Evolutionary conservation across 2,329 filamentous ascomycete species (phyloP), one percentile per base, ranked within the genome.

Genomic region (Ophiocordyceps sinensis): DNA sequence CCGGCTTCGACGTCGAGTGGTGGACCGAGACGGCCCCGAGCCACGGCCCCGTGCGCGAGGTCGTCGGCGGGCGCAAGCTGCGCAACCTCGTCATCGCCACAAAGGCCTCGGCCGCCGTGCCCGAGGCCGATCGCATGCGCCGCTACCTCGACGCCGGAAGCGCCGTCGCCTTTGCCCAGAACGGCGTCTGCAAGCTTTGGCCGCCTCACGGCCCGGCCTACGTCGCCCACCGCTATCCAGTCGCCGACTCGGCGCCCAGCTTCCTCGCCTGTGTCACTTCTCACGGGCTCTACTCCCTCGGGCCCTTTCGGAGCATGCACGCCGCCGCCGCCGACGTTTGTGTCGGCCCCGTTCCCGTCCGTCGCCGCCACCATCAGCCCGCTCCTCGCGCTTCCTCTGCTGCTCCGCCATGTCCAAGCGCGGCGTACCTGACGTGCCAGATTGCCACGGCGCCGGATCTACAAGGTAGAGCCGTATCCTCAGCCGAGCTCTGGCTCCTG

Each of bases 121-220:
- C 70, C 1, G 80, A 83, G 34, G 60, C 70, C 5, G 67, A 70
- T 40, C 56, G 65, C 15, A 60, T 94, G 13, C 65, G 73, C 7
- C 61, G 73, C 1, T 74, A 94, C 40, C 70, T 79, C 3, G 70
- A 77, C 46, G 58, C 63, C 3, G 59, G 68, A 4, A 85, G 79
- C n/a, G 82, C 84, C 0, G 75, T 95, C n/a, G 69, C 82, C 12
- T 84, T 95, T 51, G 64, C 85, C 21, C 88, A 95, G 51, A 94
- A 94, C 51, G 89, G 89, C 37, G 82, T 95, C 76, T 87, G 84
- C 28, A 69, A 66, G 47, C 56, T 75, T 14, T 76, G 72, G 72
- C 71, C 71, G 21, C 72, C 72, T 8, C 55, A 66, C 39, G 70
- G 71, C 3, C 48, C 50, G 4, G 44, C 53, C 1, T 75, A 74